These are phyloP conservation scores for Sarocladium brachiariae DNA, from an alignment of 2,329 filamentous ascomycete genomes.

Conservation along the genomic window DNA sequence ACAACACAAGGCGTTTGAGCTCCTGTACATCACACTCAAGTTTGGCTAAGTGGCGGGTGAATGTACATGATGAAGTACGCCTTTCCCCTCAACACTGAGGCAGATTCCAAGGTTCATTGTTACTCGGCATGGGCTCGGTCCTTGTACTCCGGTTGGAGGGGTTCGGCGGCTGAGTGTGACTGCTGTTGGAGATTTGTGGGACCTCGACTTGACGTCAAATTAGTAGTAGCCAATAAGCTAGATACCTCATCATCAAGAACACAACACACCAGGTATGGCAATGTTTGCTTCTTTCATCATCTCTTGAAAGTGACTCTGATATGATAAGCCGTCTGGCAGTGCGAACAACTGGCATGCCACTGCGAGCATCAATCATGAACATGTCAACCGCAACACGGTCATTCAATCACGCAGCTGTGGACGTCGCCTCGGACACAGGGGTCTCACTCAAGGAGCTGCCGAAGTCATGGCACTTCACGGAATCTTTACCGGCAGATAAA, in stretches of 20 bases:
- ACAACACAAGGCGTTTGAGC: too few relatives aligned
- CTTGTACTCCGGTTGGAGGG: background rate
- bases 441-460: slow-evolving; percentile 48
- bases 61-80: too few relatives aligned
- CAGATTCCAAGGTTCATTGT: background rate
- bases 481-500: slow-evolving; percentile 67
- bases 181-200: background rate
- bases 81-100: too few relatives aligned
- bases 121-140: background rate
- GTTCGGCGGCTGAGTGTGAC: background rate
- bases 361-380: slow-evolving; percentile 7
- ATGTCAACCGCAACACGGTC: background rate
- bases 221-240: too few relatives aligned
- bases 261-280: too few relatives aligned
- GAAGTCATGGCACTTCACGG: slow-evolving; percentile 59
- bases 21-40: too few relatives aligned
- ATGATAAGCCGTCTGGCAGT: background rate
- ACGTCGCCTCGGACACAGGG: slow-evolving; percentile 16
- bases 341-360: slow-evolving; percentile 6
- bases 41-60: too few relatives aligned
- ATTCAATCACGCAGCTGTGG: background rate
- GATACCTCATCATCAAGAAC: too few relatives aligned
- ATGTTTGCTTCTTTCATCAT: background rate
- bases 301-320: background rate
- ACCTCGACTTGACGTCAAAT: background rate